These are phyloP conservation scores for Penicillium frequentans DNA, from an alignment of 2,329 filamentous ascomycete species.

Conservation along the genomic window DNA sequence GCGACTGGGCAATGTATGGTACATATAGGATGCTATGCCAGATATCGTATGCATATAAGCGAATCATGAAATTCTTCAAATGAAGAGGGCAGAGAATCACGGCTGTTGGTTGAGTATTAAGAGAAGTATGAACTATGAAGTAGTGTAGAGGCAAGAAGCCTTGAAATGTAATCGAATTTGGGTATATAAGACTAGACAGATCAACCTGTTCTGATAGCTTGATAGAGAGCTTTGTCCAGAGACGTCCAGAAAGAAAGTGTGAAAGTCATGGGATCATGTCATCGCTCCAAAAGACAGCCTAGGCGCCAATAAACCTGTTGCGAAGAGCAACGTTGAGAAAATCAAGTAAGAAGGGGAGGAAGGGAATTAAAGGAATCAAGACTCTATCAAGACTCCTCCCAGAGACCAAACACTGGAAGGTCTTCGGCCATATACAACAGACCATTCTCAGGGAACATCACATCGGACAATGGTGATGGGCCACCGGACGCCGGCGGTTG, in stretches of 20 bases:
- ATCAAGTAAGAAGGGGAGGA: not conserved
- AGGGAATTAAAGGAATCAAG: slow-evolving; percentile 6
- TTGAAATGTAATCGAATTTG: not conserved
- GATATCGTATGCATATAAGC: not conserved
- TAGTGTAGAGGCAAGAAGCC: not conserved
- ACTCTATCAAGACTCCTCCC: slow-evolving; percentile 26
- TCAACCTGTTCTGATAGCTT: not conserved
- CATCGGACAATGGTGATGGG: slow-evolving; percentile 33
- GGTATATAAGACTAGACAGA: not conserved
- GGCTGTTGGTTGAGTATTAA: not conserved
- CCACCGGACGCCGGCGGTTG: slow-evolving; percentile 16
- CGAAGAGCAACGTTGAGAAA: not conserved
- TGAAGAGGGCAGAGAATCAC: not conserved
- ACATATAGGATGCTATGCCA: not conserved
- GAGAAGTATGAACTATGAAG: not conserved
- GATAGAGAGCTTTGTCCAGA: not conserved
- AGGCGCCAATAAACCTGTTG: not conserved
- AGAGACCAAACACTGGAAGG: slow-evolving; percentile 33
- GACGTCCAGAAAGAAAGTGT: not conserved
- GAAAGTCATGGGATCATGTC: not conserved
- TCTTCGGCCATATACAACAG: slow-evolving; percentile 37
- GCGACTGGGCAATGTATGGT: slow-evolving; percentile 5
- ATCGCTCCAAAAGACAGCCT: not conserved
- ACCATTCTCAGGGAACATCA: slow-evolving; percentile 34
- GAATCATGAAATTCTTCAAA: not conserved